Conservation (phyloP, 2,329 filamentous ascomycete species). For the Lojkania enalia region DNA sequence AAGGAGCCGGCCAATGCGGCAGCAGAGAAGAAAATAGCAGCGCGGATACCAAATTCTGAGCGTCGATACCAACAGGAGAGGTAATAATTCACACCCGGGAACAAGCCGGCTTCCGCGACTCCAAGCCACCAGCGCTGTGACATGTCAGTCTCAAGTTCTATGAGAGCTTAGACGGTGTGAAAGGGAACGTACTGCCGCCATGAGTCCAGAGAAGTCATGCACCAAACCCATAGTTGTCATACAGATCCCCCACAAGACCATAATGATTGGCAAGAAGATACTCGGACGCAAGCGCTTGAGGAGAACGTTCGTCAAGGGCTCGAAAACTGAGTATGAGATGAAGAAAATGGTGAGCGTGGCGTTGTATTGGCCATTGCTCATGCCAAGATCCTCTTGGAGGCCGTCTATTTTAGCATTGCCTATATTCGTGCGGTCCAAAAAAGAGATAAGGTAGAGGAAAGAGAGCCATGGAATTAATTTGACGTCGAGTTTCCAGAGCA, state of each 20-base stretch:
- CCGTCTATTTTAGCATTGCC: slow-evolving; percentile 70
- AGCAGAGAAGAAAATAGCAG: slow-evolving; percentile 82
- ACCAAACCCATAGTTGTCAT: slow-evolving; percentile 73
- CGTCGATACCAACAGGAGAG: slow-evolving; percentile 83
- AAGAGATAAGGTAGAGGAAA: slow-evolving; percentile 73
- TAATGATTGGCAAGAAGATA: slow-evolving; percentile 79
- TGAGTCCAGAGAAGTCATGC: slow-evolving; percentile 64
- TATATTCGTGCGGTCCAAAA: slow-evolving; percentile 74
- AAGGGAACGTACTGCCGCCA: slow-evolving; percentile 58
- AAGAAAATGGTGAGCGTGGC: slow-evolving; percentile 81
- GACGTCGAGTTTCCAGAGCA: slow-evolving; percentile 65
- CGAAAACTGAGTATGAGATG: slow-evolving; percentile 79
- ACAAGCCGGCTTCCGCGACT: slow-evolving; percentile 71
- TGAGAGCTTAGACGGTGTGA: not conserved
- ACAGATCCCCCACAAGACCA: slow-evolving; percentile 60
- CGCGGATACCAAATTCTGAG: slow-evolving; percentile 76
- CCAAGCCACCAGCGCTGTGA: slow-evolving; percentile 63
- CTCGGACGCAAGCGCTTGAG: slow-evolving; percentile 77
- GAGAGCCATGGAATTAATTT: slow-evolving; percentile 68
- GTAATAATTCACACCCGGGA: slow-evolving; percentile 71
- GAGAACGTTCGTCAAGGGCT: slow-evolving; percentile 76
- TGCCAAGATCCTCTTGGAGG: slow-evolving; percentile 60
- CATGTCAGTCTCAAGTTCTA: not conserved
- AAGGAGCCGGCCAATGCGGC: slow-evolving; percentile 80
- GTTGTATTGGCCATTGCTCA: slow-evolving; percentile 71